Conservation (phyloP, 495 filamentous ascomycete genomes). For the Penicillium malachiteum region DNA sequence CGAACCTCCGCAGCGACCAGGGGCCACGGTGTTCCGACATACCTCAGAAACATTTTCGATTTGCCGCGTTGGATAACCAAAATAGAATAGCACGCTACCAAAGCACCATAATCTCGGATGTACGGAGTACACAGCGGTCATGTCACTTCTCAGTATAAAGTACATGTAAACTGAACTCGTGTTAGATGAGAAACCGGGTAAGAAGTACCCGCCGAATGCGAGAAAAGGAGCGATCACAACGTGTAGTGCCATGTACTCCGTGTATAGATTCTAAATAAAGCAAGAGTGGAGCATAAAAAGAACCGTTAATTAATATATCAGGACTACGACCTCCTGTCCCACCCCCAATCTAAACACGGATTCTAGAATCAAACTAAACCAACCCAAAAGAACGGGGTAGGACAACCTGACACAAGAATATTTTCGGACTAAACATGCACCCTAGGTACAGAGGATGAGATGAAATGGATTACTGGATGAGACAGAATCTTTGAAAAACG, state of each 20-base stretch:
- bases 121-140: too few relatives aligned
- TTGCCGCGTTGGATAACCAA: neutral
- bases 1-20: slow-evolving; percentile 1
- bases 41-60: neutral
- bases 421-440: slow-evolving; percentile 2
- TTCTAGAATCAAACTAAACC: slow-evolving; percentile 2
- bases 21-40: neutral
- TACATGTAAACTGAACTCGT: neutral
- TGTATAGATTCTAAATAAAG: slow-evolving; percentile 6
- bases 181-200: neutral
- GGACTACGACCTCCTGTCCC: slow-evolving; percentile 6
- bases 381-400: neutral
- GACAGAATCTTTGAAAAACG: slow-evolving; percentile 5
- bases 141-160: too few relatives aligned
- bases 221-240: neutral
- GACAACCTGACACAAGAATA: neutral
- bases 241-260: neutral
- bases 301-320: slow-evolving; percentile 3
- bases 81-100: neutral
- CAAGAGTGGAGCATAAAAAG: neutral
- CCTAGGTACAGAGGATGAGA: too few relatives aligned
- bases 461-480: slow-evolving; percentile 2
- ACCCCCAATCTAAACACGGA: slow-evolving; percentile 5
- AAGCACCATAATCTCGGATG: neutral
- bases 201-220: too few relatives aligned